Evolutionary conservation across 306 rosid genomes (phyloP), one percentile per base, ranked within the genome.

Genomic region (Cicer pinnatifidum): DNA sequence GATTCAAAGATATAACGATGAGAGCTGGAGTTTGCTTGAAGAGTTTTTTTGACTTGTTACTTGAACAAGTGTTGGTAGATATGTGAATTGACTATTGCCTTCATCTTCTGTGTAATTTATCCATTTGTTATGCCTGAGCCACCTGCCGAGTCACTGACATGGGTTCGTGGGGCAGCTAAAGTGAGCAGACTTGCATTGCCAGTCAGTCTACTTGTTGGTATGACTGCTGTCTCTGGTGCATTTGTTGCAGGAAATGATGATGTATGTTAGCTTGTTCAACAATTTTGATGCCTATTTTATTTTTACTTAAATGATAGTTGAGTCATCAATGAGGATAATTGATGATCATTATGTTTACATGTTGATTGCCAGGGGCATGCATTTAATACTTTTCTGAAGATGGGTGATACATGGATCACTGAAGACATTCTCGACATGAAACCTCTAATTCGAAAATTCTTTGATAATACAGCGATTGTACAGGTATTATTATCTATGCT

Each of bases 211-310:
- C 87, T 92, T 57, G 95, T 90, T 13, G 96, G 91, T 75, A 61
- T 92, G 39, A 92, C 98, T 76, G 96, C 96, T 60, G 63, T 90
- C 46, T 92, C 98, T 9, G 98, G 98, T 73, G 98, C 98, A 58
- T 92, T 90, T 86, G 98, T 92, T 74, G 96, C 96, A 0, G 96
- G 98, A 83, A 90, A 92, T 82, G 98, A 92, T 82, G 96, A 94
- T 54, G 96, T 92, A 87, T 11, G 96, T 82, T 54, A 10, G 54
- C 47, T 54, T 11, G 59, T 72, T 16, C 59, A 72, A 20, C 54
- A 15, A 46, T 76, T 48, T 66, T 54, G 43, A 33, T 59, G 11
- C 46, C 77, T 67, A 40, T 20, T 62, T 35, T 53, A 59, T 57
- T 77, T 80, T 11, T 20, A 66, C 9, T 37, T 73, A 66, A 75